Conservation (phyloP, 2,329 filamentous ascomycete species). For the Celoporthe dispersa region DNA sequence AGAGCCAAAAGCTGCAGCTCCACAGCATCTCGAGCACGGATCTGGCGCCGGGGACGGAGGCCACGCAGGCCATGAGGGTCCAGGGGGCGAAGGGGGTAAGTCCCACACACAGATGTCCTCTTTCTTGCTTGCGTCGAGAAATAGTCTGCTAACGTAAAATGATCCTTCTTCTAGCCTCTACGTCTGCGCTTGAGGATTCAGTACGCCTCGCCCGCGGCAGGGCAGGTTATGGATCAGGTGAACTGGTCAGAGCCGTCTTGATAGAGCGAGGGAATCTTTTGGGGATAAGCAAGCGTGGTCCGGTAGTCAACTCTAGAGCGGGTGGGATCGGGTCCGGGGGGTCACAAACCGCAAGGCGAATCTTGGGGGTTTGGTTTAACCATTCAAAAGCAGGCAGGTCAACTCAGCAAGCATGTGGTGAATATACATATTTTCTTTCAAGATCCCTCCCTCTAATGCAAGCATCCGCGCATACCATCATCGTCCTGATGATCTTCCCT, state of each 20-base stretch:
- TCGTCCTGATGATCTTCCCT: neutral
- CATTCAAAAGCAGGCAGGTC: slow-evolving; percentile 12
- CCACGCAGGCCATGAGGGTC: slow-evolving; percentile 89
- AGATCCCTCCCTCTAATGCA: neutral
- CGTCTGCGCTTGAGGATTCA: slow-evolving; percentile 84
- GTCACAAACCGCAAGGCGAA: neutral
- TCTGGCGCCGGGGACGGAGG: slow-evolving; percentile 76
- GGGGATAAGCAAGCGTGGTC: neutral
- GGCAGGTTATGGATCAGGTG: slow-evolving; percentile 84
- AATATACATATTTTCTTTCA: slow-evolving; percentile 19
- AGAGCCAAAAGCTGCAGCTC: slow-evolving; percentile 91
- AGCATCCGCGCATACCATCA: no score
- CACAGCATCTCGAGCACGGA: slow-evolving; percentile 86
- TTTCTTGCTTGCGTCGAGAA: neutral
- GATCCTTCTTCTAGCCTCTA: slow-evolving; percentile 63
- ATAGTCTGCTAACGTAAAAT: slow-evolving; percentile 12
- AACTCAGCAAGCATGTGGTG: slow-evolving; percentile 18
- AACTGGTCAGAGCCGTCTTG: slow-evolving; percentile 86
- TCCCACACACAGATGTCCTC: slow-evolving; percentile 37
- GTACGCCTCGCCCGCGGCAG: slow-evolving; percentile 72
- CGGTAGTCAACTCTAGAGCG: slow-evolving; percentile 19
- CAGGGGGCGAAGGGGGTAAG: slow-evolving; percentile 86
- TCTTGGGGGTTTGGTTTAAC: neutral
- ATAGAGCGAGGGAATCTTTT: slow-evolving; percentile 12
- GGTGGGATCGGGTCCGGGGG: neutral